Evolutionary conservation across 148 eudicot species (phyloP).

Genomic region (Talinum fruticosum): DNA sequence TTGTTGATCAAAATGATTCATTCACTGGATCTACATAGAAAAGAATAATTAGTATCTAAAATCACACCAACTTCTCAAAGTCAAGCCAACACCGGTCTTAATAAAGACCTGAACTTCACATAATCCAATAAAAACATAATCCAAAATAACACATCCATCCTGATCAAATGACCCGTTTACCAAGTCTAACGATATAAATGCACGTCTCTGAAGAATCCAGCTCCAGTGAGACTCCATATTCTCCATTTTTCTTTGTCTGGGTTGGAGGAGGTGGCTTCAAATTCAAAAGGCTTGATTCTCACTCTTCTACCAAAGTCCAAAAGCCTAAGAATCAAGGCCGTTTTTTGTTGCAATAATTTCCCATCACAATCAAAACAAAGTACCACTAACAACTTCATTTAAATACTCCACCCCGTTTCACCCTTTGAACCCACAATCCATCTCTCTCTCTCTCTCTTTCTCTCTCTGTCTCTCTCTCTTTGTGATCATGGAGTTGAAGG

Average conservation of each 20-base stretch:
- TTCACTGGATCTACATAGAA: no score
- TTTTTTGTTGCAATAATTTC: not conserved
- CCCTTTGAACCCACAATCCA: not conserved
- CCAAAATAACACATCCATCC: not conserved
- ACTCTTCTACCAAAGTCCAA: not conserved
- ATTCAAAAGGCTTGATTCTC: not conserved
- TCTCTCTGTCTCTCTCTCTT: no score
- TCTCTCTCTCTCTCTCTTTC: not conserved
- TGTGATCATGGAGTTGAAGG: not conserved
- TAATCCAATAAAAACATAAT: no score
- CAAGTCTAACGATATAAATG: not conserved
- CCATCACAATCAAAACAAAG: constrained; percentile 1
- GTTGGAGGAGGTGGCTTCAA: not conserved
- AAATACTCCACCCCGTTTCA: not conserved
- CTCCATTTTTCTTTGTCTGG: not conserved
- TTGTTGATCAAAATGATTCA: no score
- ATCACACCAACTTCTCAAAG: no score
- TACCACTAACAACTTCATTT: not conserved
- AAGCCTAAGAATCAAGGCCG: not conserved
- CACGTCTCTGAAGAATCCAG: not conserved
- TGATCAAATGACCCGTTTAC: not conserved
- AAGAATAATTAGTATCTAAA: no score
- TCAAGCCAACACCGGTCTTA: no score
- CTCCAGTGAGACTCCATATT: not conserved
- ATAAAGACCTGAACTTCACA: no score